Evolutionary conservation across 2,329 filamentous ascomycete species (phyloP).

Genomic region (Cladosporium sp.): DNA sequence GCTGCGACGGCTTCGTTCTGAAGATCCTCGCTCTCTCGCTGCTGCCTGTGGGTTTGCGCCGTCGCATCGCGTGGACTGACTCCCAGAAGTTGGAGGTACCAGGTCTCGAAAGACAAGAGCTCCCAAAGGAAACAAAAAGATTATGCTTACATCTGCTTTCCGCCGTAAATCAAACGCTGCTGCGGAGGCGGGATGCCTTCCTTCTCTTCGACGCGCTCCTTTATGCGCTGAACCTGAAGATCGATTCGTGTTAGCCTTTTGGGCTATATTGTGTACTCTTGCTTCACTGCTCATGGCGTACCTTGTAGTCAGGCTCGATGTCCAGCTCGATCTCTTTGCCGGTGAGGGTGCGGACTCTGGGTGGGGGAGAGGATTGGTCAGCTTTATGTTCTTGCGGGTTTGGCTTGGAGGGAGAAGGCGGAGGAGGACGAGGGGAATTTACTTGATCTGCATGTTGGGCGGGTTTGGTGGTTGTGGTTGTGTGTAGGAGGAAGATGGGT

Average conservation of each 20-base stretch:
- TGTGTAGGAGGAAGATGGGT: constrained; percentile 3
- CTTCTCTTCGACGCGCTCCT: constrained; percentile 98
- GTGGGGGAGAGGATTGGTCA: neutral
- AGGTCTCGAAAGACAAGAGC: no score
- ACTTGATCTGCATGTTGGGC: constrained; percentile 21
- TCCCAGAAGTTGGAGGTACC: no score
- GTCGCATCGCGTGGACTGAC: neutral
- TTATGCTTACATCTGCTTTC: constrained; percentile 83
- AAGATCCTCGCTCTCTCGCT: neutral
- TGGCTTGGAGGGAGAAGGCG: neutral
- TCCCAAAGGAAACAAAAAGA: neutral
- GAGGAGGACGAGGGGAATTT: neutral
- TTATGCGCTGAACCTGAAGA: constrained; percentile 83
- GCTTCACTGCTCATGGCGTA: constrained; percentile 41
- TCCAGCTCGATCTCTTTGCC: constrained; percentile 99
- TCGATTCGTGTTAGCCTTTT: neutral
- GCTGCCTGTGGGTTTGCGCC: neutral
- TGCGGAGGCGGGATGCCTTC: constrained; percentile 97
- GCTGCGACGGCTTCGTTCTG: neutral
- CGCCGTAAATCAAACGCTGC: constrained; percentile 92
- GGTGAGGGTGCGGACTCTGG: constrained; percentile 91
- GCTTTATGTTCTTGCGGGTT: neutral
- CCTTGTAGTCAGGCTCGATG: constrained; percentile 92
- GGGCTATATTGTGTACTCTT: neutral
- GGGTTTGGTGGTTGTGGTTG: neutral